Base-by-base conservation (phyloP, 305 asterid species). In the Rubia peregrina region DNA sequence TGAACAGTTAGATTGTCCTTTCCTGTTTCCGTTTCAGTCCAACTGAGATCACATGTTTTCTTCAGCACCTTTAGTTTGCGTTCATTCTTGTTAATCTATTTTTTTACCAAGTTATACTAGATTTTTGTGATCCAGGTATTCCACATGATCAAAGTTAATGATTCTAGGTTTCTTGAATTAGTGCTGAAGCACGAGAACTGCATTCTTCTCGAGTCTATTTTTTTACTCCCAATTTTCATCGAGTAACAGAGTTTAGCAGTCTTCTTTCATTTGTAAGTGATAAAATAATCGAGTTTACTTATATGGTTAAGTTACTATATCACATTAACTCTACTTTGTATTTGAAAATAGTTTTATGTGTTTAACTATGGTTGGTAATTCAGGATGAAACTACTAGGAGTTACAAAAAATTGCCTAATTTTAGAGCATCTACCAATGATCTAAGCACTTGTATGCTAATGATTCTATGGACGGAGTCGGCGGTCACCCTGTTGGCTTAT, bases 181-280 rank as follows among this genome's bases (percentile, higher is more conserved):
- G 69, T 79, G 69, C 76, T 83, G 72, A 84, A 71, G 78, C 73
- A 83, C 80, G 89, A 82, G 74, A 88, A 74, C 63, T 77, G 83
- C 14, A 85, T 91, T 74, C 89, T 94, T 73, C 87, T 89, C 56
- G 85, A 86, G 79, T 75, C 79, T 75, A 57, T 89, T 77, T 90
- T 91, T 26, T 88, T 94, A 89, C 98, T 69, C 99, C 99, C 61
- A 94, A 94, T 78, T 78, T 88, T 78, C 90, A 87, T 71, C 95
- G 99, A 16, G 88, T 94, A 72, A 86, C 90, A 71, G 98, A 94
- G 79, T 88, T 88, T 56, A 92, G 95, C 75, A 88, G 76, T 70
- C 86, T 83, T 76, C 85, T 94, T 74, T 76, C 83, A 69, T 75
- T 80, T 61, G 99, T 94, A 82, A 85, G 96, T 82, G 75, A 71